Conservation (phyloP, 768 basidiomycete species). For the Pisolithus marmoratus region DNA sequence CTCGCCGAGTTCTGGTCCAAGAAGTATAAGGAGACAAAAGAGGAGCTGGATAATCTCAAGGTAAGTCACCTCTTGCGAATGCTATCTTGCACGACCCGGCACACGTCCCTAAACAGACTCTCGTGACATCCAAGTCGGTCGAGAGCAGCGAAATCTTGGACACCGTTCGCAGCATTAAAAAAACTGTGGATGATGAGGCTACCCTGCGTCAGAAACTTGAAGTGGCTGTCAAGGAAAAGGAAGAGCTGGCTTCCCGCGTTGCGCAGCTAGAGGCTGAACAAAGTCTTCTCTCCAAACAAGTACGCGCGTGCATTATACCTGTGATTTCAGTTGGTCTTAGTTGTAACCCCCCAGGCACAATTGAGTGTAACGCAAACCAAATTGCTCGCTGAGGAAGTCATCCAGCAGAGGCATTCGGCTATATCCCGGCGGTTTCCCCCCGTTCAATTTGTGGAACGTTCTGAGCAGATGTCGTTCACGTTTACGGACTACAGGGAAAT, state of each 20-base stretch:
- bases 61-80: neutral
- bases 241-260: slow-evolving; percentile 7
- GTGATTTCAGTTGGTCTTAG: neutral
- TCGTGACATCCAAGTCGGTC: no score
- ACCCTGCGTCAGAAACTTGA: slow-evolving; percentile 1
- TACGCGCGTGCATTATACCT: slow-evolving; percentile 2
- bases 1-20: slow-evolving; percentile 11
- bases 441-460: neutral
- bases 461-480: neutral
- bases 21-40: slow-evolving; percentile 8
- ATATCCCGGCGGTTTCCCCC: neutral
- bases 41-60: slow-evolving; percentile 6
- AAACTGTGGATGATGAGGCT: neutral
- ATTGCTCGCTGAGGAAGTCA: neutral
- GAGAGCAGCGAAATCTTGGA: neutral
- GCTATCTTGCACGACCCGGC: no score
- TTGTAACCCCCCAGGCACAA: neutral
- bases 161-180: neutral
- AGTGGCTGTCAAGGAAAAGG: slow-evolving; percentile 8
- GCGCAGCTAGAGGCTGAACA: slow-evolving; percentile 12
- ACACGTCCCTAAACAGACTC: no score
- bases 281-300: slow-evolving; percentile 12
- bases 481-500: neutral
- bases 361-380: neutral
- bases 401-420: neutral